Percentiles rank a stretch among this genome's conserved stretches.
Conservation (phyloP, 2,329 filamentous ascomycete species). For the Torrubiellomyces zombiae region DNA sequence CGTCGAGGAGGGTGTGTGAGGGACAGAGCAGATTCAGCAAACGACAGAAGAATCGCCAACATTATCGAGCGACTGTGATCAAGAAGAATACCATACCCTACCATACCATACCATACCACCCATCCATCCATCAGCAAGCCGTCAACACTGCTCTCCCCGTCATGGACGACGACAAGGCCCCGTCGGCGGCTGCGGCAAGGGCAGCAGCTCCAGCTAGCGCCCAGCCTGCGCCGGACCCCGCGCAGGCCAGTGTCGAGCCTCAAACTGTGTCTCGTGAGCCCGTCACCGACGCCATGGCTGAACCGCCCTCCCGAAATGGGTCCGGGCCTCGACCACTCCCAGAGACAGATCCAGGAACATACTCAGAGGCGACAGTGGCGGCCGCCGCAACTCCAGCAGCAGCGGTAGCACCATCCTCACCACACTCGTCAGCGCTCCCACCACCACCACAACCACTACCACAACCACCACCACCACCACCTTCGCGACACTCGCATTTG, state of each 20-base stretch:
- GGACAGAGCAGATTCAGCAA: too few relatives aligned
- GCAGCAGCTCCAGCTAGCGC: constrained; percentile 4
- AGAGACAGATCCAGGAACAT: constrained; percentile 2
- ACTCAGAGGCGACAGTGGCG: too few relatives aligned
- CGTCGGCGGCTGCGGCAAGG: too few relatives aligned
- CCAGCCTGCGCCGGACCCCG: constrained; percentile 5
- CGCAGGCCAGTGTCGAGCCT: constrained; percentile 6
- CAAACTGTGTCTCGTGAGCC: constrained; percentile 6
- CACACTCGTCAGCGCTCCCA: constrained; percentile 1
- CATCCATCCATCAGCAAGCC: not conserved
- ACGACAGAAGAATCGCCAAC: too few relatives aligned
- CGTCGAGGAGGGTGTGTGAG: too few relatives aligned
- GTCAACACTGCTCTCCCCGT: not conserved
- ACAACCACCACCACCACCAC: not conserved
- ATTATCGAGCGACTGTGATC: too few relatives aligned
- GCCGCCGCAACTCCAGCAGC: too few relatives aligned
- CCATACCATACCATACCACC: too few relatives aligned
- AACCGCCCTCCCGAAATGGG: constrained; percentile 1
- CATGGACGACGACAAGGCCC: constrained; percentile 6
- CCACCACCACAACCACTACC: not conserved
- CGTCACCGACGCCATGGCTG: constrained; percentile 4
- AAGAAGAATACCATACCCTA: too few relatives aligned
- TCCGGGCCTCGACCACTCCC: constrained; percentile 3
- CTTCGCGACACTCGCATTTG: not conserved
- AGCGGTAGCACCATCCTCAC: constrained; percentile 1